Base-by-base conservation (phyloP, 352 stramenopile genomes). In the Peronospora belbahrii region DNA sequence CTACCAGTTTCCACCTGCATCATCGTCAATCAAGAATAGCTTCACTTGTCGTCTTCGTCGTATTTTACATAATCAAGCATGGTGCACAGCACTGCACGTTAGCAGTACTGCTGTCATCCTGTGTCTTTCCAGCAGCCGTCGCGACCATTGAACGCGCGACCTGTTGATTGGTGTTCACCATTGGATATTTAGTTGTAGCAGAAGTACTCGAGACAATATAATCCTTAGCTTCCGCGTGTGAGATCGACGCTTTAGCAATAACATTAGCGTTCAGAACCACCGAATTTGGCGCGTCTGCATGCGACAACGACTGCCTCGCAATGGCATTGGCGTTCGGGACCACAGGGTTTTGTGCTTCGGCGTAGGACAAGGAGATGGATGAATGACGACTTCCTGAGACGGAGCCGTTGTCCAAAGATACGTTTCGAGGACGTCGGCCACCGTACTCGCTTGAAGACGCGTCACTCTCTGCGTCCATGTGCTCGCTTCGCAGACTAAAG, bases 401-500 rank as follows among this genome's bases (percentile, higher is more conserved):
- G 7, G 75, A 87, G 7, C 74, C 70, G 17, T 69, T 79, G 56
- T 89, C 78, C 2, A 74, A 89, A 0, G 69, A 80, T 14, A 71
- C 63, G 11, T 37, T 41, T 37, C 62, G 30, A 2, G 48, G 44
- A 28, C 62, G 52, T 25, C 75, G 68, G 0, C 65, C 58, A 31
- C 74, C 68, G 46, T 83, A 81, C 33, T 88, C 77, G 34, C 79
- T 91, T 14, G 78, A 88, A 10, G 80, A 93, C 20, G 70, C 82
- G 51, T 93, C 82, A 45, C 82, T 93, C 60, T 88, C 78, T 2
- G 67, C 66, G 49, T 93, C 82, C 62, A 83, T 85, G 28, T 70
- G 74, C 58, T 91, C 82, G 47, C 81, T 89, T 38, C 75, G 73
- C 8, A 86, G 52, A 64, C 79, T 91, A 47, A 88, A 91, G 17